Base-by-base conservation (phyloP, 768 basidiomycete genomes). In the Mycena pura region DNA sequence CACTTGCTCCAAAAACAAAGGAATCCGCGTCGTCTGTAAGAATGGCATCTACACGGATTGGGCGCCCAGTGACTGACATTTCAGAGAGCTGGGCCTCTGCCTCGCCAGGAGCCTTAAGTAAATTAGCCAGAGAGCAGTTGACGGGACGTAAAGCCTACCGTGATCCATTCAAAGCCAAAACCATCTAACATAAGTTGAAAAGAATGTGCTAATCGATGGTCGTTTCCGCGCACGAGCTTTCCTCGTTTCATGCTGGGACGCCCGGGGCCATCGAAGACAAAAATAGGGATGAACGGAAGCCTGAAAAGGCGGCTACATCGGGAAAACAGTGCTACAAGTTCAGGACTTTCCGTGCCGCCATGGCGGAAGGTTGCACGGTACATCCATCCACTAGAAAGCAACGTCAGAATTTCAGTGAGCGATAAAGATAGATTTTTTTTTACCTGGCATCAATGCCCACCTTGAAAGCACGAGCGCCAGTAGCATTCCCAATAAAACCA, bases 81-180 rank as follows among this genome's bases (percentile, higher is more conserved):
- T 73, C 68, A 2, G 84, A 82, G 6, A 86, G 72, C 55, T 84
- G 83, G 3, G 83, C 84, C 54, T 85, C 85, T 1, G 84, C 85
- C 68, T 85, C 84, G 14, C 83, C 84, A n/a, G 82, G 82, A 17
- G 85, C 84, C 74, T 75, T 13, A 21, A 14, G 39, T 39, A 51
- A 15, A 17, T n/a, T 19, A 31, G 44, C 11, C 14, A 29, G 24
- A 25, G 19, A 43, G 24, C 11, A 36, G 7, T 3, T 32, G n/a
- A 24, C 36, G 2, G 28, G 24, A 34, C 14, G 31, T 25, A 48
- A 39, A 27, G 57, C 60, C 11, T 47, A 73, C 74, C 36, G 24
- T 58, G 36, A 70, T 55, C 69, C 71, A 75, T 41, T 76, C 71
- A 49, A 80, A 79, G 0, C 83, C 82, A 49, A 81, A 82, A 0